These are phyloP conservation scores for Pinus tabuliformis DNA, from an alignment of 75 land plant species.

Conservation along the genomic window DNA sequence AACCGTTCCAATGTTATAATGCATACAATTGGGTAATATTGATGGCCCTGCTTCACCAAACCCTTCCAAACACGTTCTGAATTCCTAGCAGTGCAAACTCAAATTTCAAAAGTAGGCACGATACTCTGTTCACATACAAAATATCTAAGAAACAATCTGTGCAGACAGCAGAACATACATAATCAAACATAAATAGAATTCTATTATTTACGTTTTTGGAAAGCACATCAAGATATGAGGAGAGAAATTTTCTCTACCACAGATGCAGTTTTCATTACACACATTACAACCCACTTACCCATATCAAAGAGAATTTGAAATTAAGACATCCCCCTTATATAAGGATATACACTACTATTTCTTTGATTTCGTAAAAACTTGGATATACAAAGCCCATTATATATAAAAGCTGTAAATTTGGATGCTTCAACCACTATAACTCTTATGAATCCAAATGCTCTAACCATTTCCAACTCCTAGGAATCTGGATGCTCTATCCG, in stretches of 20 bases:
- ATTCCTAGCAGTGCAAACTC: constrained; percentile 88
- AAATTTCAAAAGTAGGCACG: constrained; percentile 84
- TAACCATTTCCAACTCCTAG: neutral
- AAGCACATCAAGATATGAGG: neutral
- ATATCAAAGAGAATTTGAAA: neutral
- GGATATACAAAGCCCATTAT: neutral
- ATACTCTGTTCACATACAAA: constrained; percentile 98
- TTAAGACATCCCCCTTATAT: neutral
- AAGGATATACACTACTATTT: neutral
- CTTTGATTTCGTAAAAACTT: neutral
- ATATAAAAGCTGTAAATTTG: neutral
- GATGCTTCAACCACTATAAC: neutral
- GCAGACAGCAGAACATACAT: constrained; percentile 56
- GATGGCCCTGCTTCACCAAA: constrained; percentile 96
- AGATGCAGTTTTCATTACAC: neutral
- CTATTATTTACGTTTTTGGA: neutral
- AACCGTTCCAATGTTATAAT: constrained; percentile 76
- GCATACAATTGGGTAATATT: constrained; percentile 66
- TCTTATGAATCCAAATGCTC: neutral
- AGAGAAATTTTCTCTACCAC: neutral
- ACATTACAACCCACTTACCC: neutral
- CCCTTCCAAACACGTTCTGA: constrained; percentile 80
- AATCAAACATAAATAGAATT: neutral
- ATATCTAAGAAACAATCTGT: constrained; percentile 92
- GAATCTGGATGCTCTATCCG: constrained; percentile 18